Base-by-base conservation (phyloP, 2,329 filamentous ascomycete species). In the Claviceps humidiphila region DNA sequence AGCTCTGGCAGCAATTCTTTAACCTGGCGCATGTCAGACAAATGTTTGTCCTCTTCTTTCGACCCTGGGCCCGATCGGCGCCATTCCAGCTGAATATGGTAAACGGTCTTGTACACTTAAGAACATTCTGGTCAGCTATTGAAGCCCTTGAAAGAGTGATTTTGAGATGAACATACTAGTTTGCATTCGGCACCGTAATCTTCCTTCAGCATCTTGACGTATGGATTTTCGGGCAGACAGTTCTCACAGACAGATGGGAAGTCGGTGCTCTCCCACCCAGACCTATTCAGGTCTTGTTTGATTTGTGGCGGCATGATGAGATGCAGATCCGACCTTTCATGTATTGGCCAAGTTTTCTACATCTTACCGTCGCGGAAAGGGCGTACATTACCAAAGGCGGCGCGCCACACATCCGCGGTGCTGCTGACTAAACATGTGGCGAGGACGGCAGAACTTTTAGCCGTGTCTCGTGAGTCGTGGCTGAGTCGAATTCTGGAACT, bases 1-100 rank as follows among this genome's bases (percentile, higher is more conserved):
- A 98, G 71, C 85, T 91, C 73, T 98, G 93, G 65, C 93, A 98
- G 74, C 93, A 97, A 73, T 98, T 98, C 72, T 98, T 98, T 59
- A 97, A 77, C 45, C 93, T 86, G 22, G 93, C 91, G 74, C 93
- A 98, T 42, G 93, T 98, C 24, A 98, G 76, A 68, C 93, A 98
- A 62, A 97, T 94, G 62, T 88, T 95, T 51, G 91, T 97, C 59
- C 87, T 84, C 71, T 94, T 95, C 68, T 91, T 90, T 56, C 90
- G 87, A 26, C 89, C 82, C 57, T 81, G 77, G 2, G 90, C 93
- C 53, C 93, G 87, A 66, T 95, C 90, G 57, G 87, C 84, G n/a
- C 54, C 54, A 61, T 91, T 91, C 91, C 91, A 98, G 61, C 84
- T 82, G 68, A 98, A 98, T 51, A 97, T 80, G 26, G 93, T 97